Evolutionary conservation across 805 yeast species (phyloP), one percentile per base, ranked within the genome.

Genomic region (Sungouiella blattae): DNA sequence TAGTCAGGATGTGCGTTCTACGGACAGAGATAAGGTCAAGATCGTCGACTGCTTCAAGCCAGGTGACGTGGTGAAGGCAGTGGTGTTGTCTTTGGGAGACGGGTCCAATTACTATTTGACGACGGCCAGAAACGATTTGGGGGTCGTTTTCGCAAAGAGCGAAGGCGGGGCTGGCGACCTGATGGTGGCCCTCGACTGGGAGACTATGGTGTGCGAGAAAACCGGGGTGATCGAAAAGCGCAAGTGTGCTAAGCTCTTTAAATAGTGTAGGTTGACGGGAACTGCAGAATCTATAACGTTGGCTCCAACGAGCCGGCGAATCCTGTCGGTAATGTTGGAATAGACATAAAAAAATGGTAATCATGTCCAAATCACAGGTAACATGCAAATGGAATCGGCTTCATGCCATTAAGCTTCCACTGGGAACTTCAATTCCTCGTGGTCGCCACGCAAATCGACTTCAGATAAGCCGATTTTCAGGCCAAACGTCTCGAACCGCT

Each of bases 101-200:
- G 98, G 98, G 6, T 72, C 83, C 13, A 86, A 87, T 56, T 93
- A 89, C 55, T 93, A 89, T 57, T 66, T 93, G 43, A 75, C 87
- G 5, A 93, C 98, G 0, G 94, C 96, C 2, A 70, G 82, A 43
- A 87, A 91, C 57, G 96, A 91, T 52, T 65, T 91, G 26, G 99
- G 99, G 3, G 98, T 93, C 4, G 81, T 93, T 1, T 85, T 89
- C 58, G 97, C 98, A 4, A 78, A 73, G 41, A 74, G 82, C 28
- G 76, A 73, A 43, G 82, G 80, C 12, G 78, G 79, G 3, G 67
- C 73, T 8, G 96, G 96, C 2, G 79, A 77, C 24, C 61, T 79
- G 36, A 78, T 93, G 87, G 83, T 80, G 49, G 94, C 98, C 2
- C 62, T 87, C 28, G 98, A 93, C 60, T 93, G 98, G 97, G 89